Evolutionary conservation across 495 filamentous ascomycete genomes (phyloP).

Genomic region (Neurospora sp.): DNA sequence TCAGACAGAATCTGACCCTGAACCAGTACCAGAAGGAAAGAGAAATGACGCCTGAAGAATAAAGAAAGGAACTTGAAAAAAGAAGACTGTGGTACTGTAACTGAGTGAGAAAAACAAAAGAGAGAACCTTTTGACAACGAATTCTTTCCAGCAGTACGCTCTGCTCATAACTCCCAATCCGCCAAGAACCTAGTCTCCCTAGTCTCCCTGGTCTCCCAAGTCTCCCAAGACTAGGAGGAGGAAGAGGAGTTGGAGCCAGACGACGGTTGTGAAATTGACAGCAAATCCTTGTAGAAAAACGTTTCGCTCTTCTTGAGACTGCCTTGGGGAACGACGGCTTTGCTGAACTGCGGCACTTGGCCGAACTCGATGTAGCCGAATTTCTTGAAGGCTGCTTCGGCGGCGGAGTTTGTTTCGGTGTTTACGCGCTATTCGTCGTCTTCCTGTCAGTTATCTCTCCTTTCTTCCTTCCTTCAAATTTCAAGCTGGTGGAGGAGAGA

Average conservation of each 20-base stretch:
- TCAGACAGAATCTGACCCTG: no score
- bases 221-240: not conserved
- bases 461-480: no score
- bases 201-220: not conserved
- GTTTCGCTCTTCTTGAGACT: constrained; percentile 22
- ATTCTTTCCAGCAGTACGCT: no score
- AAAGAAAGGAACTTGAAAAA: not conserved
- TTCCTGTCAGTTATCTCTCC: not conserved
- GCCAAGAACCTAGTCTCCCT: not conserved
- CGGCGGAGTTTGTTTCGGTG: constrained; percentile 25
- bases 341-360: constrained; percentile 26
- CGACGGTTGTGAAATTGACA: not conserved
- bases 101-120: no score
- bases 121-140: no score
- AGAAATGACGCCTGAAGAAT: no score
- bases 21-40: no score
- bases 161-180: no score
- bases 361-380: constrained; percentile 28
- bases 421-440: constrained; percentile 16
- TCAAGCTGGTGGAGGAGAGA: no score
- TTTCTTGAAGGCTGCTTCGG: constrained; percentile 23
- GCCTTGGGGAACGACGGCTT: constrained; percentile 11
- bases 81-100: not conserved
- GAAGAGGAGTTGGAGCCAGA: not conserved
- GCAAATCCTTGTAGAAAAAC: constrained; percentile 33